Evolutionary conservation across 257 asterid genomes (phyloP).

Genomic region (Plantago major): DNA sequence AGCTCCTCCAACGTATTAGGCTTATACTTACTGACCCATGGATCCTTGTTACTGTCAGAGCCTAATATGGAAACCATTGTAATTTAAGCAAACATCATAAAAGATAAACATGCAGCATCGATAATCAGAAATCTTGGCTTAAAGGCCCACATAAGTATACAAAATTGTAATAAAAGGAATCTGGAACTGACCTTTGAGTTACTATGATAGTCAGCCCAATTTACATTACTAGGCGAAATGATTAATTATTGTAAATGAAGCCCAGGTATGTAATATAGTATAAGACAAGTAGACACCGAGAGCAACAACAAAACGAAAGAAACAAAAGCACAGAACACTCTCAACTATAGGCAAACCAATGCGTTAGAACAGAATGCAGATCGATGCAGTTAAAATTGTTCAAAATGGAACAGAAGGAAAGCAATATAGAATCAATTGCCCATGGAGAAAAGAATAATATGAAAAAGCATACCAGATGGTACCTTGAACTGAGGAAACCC

Average conservation of each 20-base stretch:
- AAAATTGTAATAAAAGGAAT: not conserved
- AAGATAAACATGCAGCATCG: slow-evolving; percentile 15
- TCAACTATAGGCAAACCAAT: not conserved
- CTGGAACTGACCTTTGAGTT: slow-evolving; percentile 13
- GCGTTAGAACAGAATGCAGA: not conserved
- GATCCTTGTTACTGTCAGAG: slow-evolving; percentile 38
- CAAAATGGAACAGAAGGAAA: slow-evolving; percentile 7
- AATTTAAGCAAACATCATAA: slow-evolving; percentile 16
- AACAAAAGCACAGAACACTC: not conserved
- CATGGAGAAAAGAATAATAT: slow-evolving; percentile 6
- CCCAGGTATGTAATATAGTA: too few relatives aligned
- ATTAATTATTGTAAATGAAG: too few relatives aligned
- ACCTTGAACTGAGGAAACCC: slow-evolving; percentile 70
- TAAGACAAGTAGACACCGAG: not conserved
- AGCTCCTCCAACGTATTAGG: slow-evolving; percentile 74
- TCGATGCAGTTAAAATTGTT: not conserved
- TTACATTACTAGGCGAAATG: not conserved
- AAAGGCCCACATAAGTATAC: not conserved
- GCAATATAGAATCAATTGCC: not conserved
- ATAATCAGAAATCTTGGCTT: slow-evolving; percentile 3
- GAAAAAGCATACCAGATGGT: slow-evolving; percentile 79
- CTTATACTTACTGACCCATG: slow-evolving; percentile 71
- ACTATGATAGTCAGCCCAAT: slow-evolving; percentile 1
- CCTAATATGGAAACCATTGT: slow-evolving; percentile 34
- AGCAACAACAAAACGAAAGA: not conserved